Percentiles rank a stretch among this genome's conserved stretches.
Conservation (phyloP, 805 yeast species). For the Lachancea quebecensis region DNA sequence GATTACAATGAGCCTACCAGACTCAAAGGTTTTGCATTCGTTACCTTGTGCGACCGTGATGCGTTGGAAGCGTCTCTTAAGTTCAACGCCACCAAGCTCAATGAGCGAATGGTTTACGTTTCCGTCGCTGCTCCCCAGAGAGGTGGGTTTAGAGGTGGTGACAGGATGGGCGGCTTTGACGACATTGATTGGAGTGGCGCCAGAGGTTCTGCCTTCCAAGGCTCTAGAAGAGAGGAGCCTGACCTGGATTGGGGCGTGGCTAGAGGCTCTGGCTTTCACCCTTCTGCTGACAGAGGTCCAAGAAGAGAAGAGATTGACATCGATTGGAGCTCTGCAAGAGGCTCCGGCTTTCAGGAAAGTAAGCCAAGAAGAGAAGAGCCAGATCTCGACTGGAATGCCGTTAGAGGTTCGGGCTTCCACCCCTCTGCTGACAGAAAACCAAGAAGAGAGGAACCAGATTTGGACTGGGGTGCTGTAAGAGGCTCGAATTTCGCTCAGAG, state of each 20-base stretch:
- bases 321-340: conserved; percentile 52
- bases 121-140: conserved; percentile 73
- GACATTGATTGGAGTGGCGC: conserved; percentile 42
- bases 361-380: conserved; percentile 32
- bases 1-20: conserved; percentile 56
- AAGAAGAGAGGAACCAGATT: conserved; percentile 36
- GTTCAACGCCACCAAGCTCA: conserved; percentile 60
- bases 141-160: conserved; percentile 36
- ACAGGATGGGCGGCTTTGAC: conserved; percentile 25
- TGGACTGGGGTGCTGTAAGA: conserved; percentile 41
- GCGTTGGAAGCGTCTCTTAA: conserved; percentile 69
- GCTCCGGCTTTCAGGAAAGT: conserved; percentile 25
- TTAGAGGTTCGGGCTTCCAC: conserved; percentile 33
- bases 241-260: conserved; percentile 25
- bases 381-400: conserved; percentile 37
- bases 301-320: conserved; percentile 45
- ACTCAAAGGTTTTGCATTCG: conserved; percentile 82
- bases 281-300: conserved; percentile 26
- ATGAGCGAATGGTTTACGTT: conserved; percentile 62
- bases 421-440: conserved; percentile 26
- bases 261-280: conserved; percentile 28
- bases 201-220: conserved; percentile 31
- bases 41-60: conserved; percentile 72
- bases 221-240: conserved; percentile 28
- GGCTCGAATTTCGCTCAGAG: conserved; percentile 21